These are phyloP conservation scores for Moesziomyces globuligerus DNA, from an alignment of 1,284 basidiomycete genomes.

Conservation along the genomic window DNA sequence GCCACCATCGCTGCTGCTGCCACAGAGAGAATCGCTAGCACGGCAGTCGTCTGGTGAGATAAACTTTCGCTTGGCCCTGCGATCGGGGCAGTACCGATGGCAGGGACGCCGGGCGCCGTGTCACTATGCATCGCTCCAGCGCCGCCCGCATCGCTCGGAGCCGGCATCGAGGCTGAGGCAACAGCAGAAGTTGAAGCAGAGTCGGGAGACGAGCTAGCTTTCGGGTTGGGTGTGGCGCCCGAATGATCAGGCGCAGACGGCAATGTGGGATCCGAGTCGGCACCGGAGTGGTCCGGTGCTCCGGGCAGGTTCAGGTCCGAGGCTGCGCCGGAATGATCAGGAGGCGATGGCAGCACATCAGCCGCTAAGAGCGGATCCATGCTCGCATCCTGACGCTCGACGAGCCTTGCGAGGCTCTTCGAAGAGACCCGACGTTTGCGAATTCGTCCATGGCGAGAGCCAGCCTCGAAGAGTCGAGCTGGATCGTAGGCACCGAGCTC, in stretches of 20 bases:
- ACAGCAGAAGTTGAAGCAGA: conserved; percentile 1
- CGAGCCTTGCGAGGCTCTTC: too few relatives aligned
- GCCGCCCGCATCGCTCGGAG: not conserved
- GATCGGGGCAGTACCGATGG: too few relatives aligned
- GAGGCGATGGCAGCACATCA: not conserved
- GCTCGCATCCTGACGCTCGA: not conserved
- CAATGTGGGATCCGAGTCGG: not conserved
- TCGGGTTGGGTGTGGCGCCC: not conserved
- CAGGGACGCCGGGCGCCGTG: not conserved
- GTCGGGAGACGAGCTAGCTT: conserved; percentile 1
- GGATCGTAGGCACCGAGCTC: conserved; percentile 27
- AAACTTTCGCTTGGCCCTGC: too few relatives aligned
- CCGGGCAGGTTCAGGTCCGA: too few relatives aligned
- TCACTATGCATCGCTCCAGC: conserved; percentile 17
- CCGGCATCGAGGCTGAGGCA: not conserved
- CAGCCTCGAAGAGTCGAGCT: conserved; percentile 6
- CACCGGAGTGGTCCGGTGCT: not conserved
- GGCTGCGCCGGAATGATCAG: not conserved
- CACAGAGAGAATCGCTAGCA: conserved; percentile 1
- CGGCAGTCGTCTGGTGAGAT: not conserved
- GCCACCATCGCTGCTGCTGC: not conserved
- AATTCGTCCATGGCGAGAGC: not conserved
- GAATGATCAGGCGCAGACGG: not conserved
- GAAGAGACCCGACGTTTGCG: not conserved
- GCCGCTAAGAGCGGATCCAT: too few relatives aligned